Evolutionary conservation across 2,329 filamentous ascomycete species (phyloP).

Genomic region (Colletotrichum somersetense): DNA sequence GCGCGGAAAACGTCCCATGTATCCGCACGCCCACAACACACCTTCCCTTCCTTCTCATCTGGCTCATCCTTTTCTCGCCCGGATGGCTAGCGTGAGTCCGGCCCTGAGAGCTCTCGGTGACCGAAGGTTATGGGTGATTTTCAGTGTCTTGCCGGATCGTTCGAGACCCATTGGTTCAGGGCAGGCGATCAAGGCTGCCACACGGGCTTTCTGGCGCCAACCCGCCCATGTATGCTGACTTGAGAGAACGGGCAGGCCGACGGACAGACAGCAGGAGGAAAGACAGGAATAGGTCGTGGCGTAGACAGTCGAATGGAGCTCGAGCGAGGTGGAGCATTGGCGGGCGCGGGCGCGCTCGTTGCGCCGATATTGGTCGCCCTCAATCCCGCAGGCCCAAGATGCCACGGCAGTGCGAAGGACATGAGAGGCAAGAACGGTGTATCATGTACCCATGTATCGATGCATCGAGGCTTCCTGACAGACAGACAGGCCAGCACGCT

Average conservation of each 20-base stretch:
- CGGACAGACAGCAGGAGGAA: conserved; percentile 32
- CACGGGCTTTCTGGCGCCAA: conserved; percentile 37
- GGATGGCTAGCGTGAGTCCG: conserved; percentile 51
- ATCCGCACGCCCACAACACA: conserved; percentile 44
- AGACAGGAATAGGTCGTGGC: conserved; percentile 17
- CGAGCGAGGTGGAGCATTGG: conserved; percentile 14
- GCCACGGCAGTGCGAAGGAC: conserved; percentile 1
- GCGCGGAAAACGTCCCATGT: conserved; percentile 38
- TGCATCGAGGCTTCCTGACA: conserved; percentile 23
- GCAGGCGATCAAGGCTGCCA: conserved; percentile 38
- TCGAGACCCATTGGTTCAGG: conserved; percentile 43
- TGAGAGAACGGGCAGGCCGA: conserved; percentile 27
- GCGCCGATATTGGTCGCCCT: conserved; percentile 19
- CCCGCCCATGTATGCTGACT: conserved; percentile 28
- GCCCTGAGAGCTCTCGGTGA: conserved; percentile 56
- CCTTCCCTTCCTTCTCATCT: conserved; percentile 34
- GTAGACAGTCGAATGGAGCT: conserved; percentile 22
- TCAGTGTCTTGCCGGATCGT: conserved; percentile 54
- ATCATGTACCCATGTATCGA: conserved; percentile 19
- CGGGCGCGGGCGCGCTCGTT: conserved; percentile 27
- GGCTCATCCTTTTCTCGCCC: conserved; percentile 41
- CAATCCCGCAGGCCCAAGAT: conserved; percentile 11
- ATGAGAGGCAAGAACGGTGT: background rate
- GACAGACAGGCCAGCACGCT: background rate
- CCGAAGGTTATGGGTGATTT: conserved; percentile 57